A percentile compares a stretch with the other conserved stretches of the same genome.
phyloP scores from a whole-genome alignment of 805 yeast species.

The Lipomyces sp. region DNA sequence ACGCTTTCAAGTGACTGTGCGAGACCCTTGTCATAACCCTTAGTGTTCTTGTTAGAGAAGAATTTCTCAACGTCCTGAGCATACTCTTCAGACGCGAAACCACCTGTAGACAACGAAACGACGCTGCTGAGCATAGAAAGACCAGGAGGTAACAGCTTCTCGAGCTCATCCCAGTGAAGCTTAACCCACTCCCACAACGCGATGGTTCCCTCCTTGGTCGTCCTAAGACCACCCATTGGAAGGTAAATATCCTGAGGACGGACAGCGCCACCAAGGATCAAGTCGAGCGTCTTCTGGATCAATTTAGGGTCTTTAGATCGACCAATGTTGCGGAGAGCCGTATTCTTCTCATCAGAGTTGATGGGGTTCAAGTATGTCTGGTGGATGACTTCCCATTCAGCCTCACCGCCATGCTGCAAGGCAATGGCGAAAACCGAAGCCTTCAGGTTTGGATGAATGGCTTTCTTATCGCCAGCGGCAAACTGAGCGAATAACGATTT shows the following conservation, averaged over 20 bases:
- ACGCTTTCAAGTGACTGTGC: constrained; percentile 63
- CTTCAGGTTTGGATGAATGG: constrained; percentile 76
- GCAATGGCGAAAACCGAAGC: constrained; percentile 67
- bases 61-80: constrained; percentile 51
- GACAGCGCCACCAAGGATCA: constrained; percentile 62
- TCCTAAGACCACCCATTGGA: constrained; percentile 75
- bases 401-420: constrained; percentile 65
- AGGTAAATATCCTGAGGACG: constrained; percentile 72
- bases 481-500: constrained; percentile 56
- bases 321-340: constrained; percentile 75
- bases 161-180: constrained; percentile 71
- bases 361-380: constrained; percentile 64
- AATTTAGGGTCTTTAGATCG: constrained; percentile 58
- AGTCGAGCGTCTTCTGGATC: constrained; percentile 60
- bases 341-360: constrained; percentile 67
- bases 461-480: constrained; percentile 65
- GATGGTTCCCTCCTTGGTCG: constrained; percentile 66
- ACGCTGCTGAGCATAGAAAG: constrained; percentile 79
- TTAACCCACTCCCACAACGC: constrained; percentile 74
- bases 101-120: constrained; percentile 63
- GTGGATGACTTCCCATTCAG: constrained; percentile 66
- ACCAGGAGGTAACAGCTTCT: constrained; percentile 75
- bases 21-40: constrained; percentile 65
- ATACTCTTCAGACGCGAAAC: constrained; percentile 60
- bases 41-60: constrained; percentile 54